Conservation (phyloP, 2,329 filamentous ascomycete genomes). For the Nothophaeocryptopus gaeumannii region DNA sequence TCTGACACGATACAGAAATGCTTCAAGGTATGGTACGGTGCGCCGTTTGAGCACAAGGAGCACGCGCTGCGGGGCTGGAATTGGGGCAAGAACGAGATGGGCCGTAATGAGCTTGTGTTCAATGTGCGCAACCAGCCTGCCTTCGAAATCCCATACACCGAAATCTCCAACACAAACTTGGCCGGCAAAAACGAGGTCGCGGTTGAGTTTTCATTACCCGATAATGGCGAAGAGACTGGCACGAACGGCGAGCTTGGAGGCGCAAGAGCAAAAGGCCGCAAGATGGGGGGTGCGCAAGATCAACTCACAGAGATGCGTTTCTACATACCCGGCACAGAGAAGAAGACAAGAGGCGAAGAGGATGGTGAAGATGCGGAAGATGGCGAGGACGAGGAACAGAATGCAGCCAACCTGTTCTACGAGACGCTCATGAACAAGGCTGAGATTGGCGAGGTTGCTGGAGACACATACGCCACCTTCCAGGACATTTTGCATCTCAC, state of each 20-base stretch:
- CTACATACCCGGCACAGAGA: slow-evolving; percentile 90
- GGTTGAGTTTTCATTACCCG: slow-evolving; percentile 81
- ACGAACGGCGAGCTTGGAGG: slow-evolving; percentile 72
- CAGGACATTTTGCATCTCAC: slow-evolving; percentile 95
- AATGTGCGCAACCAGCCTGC: slow-evolving; percentile 95
- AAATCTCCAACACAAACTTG: slow-evolving; percentile 96
- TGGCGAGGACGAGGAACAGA: slow-evolving; percentile 71
- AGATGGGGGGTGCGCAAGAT: slow-evolving; percentile 82
- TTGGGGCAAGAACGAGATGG: slow-evolving; percentile 97
- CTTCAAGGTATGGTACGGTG: slow-evolving; percentile 98
- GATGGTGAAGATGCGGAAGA: slow-evolving; percentile 61
- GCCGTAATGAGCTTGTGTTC: slow-evolving; percentile 90
- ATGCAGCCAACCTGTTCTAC: slow-evolving; percentile 95
- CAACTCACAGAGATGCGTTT: slow-evolving; percentile 98
- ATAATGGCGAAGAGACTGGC: slow-evolving; percentile 67
- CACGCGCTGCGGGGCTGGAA: slow-evolving; percentile 97
- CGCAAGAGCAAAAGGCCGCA: slow-evolving; percentile 74
- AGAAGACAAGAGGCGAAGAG: slow-evolving; percentile 68
- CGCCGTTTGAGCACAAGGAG: slow-evolving; percentile 86
- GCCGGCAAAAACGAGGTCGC: slow-evolving; percentile 97
- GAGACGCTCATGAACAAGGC: slow-evolving; percentile 97
- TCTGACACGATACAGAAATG: slow-evolving; percentile 85
- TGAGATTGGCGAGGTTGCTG: slow-evolving; percentile 98
- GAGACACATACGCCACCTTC: slow-evolving; percentile 96
- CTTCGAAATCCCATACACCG: slow-evolving; percentile 94